A percentile compares a stretch with the other conserved stretches of the same genome.
phyloP scores from a whole-genome alignment of 345 rosid genomes.

The Eucalyptus cloeziana region DNA sequence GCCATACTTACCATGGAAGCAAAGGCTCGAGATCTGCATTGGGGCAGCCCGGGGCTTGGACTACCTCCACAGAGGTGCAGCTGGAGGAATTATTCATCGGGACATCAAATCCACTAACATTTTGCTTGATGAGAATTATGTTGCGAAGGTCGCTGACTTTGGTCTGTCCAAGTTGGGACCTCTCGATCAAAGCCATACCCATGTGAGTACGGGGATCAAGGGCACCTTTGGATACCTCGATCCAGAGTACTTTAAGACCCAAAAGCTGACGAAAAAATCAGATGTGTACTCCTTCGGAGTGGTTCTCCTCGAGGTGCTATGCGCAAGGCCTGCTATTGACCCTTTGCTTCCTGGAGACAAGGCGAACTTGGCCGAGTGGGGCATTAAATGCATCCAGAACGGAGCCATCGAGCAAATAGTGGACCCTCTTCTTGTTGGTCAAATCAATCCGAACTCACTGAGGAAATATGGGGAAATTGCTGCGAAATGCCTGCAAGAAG shows the following conservation, averaged over 20 bases:
- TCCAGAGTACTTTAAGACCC: constrained; percentile 38
- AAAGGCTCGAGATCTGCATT: constrained; percentile 48
- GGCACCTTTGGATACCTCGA: constrained; percentile 52
- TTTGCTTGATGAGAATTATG: constrained; percentile 22
- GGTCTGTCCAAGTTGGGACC: constrained; percentile 37
- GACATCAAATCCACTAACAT: constrained; percentile 53
- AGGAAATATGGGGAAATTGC: constrained; percentile 34
- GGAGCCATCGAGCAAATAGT: constrained; percentile 29
- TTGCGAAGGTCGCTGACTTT: constrained; percentile 52
- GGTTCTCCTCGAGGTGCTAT: constrained; percentile 37
- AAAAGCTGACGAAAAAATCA: constrained; percentile 38
- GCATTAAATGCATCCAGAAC: neutral
- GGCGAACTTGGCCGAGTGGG: constrained; percentile 51
- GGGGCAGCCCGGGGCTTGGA: constrained; percentile 42
- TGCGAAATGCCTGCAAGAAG: constrained; percentile 51
- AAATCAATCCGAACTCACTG: constrained; percentile 26
- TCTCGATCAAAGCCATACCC: constrained; percentile 5
- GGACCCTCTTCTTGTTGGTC: constrained; percentile 14
- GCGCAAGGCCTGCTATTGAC: constrained; percentile 36
- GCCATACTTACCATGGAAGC: constrained; percentile 35
- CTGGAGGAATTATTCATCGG: constrained; percentile 38
- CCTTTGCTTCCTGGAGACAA: constrained; percentile 18
- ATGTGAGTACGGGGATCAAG: constrained; percentile 24
- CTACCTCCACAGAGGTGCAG: constrained; percentile 34
- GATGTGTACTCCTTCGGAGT: constrained; percentile 54